Base-by-base conservation (phyloP, 2,329 filamentous ascomycete species). In the Cladosporium sp. region DNA sequence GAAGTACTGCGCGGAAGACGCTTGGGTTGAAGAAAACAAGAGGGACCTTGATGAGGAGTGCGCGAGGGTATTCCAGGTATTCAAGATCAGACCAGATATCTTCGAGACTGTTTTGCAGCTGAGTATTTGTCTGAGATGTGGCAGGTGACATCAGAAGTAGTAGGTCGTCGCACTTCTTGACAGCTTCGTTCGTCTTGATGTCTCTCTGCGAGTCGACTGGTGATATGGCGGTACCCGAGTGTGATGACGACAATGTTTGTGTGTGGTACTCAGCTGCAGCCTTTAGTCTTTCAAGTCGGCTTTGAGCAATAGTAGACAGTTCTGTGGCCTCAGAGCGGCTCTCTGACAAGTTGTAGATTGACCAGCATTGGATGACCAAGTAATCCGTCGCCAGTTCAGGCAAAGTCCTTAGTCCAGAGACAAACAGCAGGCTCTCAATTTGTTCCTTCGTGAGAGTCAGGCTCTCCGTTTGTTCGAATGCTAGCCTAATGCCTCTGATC, bases 1-100 rank as follows among this genome's bases (percentile, higher is more conserved):
- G 18, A 8, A 45, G 7, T 4, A 51, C 62, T 66, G 2, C 24
- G 51, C 30, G 32, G n/a, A 50, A 32, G 1, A 53, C 42, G 6
- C 32, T n/a, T 7, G 63, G 59, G 47, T 73, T 70, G 38, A 73
- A 67, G 13, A 70, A 59, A 3, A 72, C 48, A 4, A 54, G 47
- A 3, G 72, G 68, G 7, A 75, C 34, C 13, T 63, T 58, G 39
- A 71, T 55, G 4, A 71, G 62, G 1, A 71, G 63, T 2, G 60
- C 60, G 53, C 72, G 69, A 11, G 69, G 68, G 54, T 73, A 76
- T 37, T 76, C 74, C 44, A 75, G 68, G 43, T 70, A 70, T 51
- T 76, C 74, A 2, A 73, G 60, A 52, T 76, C 73, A 27, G 69
- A 69, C 72, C 73, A 76, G n/a, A 76, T 61, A 29, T 66, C 64